Evolutionary conservation across 2,329 filamentous ascomycete genomes (phyloP).

Genomic region (Fusarium coicis): DNA sequence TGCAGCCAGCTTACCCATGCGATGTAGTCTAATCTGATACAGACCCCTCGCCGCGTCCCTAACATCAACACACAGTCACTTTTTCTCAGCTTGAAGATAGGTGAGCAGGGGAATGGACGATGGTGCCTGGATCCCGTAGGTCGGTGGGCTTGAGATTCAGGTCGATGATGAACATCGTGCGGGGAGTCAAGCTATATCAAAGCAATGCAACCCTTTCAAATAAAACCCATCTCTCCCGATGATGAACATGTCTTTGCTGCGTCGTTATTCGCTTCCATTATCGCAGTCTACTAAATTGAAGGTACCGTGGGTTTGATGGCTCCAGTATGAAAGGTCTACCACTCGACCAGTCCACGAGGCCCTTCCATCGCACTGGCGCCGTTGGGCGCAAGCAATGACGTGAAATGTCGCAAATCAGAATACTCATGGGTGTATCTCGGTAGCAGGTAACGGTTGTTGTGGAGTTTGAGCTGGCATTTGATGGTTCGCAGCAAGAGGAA

Average conservation of each 20-base stretch:
- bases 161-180: constrained; percentile 39
- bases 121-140: constrained; percentile 43
- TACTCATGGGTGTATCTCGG: background rate
- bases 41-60: constrained; percentile 37
- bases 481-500: constrained; percentile 3
- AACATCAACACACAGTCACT: constrained; percentile 13
- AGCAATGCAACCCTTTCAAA: constrained; percentile 38
- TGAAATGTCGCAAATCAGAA: constrained; percentile 1
- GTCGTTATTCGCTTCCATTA: constrained; percentile 27
- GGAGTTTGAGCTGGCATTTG: background rate
- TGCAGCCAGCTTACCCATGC: constrained; percentile 35
- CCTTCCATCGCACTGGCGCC: constrained; percentile 5
- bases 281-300: constrained; percentile 11
- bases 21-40: constrained; percentile 24
- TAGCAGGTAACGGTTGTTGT: background rate
- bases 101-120: constrained; percentile 19
- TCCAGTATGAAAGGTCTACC: constrained; percentile 5
- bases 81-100: constrained; percentile 17
- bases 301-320: background rate
- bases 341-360: constrained; percentile 15
- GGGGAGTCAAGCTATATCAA: constrained; percentile 28
- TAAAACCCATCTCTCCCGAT: constrained; percentile 3
- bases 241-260: constrained; percentile 28
- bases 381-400: constrained; percentile 30
- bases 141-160: constrained; percentile 32